These are phyloP conservation scores for Blepharisma stoltei DNA, from an alignment of 73 alveolate species.

Conservation along the genomic window DNA sequence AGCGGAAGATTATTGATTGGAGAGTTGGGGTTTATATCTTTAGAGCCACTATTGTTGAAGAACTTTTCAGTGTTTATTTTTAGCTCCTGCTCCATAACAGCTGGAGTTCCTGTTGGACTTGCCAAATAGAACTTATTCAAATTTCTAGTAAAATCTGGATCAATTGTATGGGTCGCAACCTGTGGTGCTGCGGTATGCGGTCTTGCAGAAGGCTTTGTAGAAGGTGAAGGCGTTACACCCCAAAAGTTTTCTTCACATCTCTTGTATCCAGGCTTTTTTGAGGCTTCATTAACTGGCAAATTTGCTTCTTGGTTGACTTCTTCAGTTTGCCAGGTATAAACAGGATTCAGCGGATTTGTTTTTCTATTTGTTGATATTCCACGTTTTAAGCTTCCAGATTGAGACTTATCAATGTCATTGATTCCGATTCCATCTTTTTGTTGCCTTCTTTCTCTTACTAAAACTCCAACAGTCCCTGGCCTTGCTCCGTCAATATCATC, in stretches of 20 bases:
- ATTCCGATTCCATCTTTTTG: slow-evolving; percentile 49
- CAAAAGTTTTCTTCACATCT: background rate
- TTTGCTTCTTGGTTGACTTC: slow-evolving; percentile 8
- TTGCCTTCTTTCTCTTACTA: slow-evolving; percentile 58
- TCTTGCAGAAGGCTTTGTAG: background rate
- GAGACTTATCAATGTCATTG: slow-evolving; percentile 79
- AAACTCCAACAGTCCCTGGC: slow-evolving; percentile 50
- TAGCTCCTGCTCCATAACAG: background rate
- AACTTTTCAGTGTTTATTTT: slow-evolving; percentile 2
- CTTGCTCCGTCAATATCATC: slow-evolving; percentile 65
- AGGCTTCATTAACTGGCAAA: background rate
- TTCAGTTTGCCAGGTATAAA: slow-evolving; percentile 32
- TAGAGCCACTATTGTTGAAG: background rate
- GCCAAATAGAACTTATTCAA: background rate
- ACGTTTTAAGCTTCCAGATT: slow-evolving; percentile 73
- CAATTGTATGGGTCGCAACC: background rate
- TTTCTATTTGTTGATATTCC: slow-evolving; percentile 75
- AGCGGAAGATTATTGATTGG: background rate
- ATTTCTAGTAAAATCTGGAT: slow-evolving; percentile 7
- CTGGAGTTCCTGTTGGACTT: background rate
- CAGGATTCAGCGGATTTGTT: slow-evolving; percentile 70
- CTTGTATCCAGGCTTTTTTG: background rate
- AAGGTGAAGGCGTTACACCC: slow-evolving; percentile 17
- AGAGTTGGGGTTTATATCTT: too few relatives aligned
- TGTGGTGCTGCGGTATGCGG: background rate